Evolutionary conservation across 192 early-diverging fungal genomes (phyloP).

Genomic region (Geranomyces michiganensis): DNA sequence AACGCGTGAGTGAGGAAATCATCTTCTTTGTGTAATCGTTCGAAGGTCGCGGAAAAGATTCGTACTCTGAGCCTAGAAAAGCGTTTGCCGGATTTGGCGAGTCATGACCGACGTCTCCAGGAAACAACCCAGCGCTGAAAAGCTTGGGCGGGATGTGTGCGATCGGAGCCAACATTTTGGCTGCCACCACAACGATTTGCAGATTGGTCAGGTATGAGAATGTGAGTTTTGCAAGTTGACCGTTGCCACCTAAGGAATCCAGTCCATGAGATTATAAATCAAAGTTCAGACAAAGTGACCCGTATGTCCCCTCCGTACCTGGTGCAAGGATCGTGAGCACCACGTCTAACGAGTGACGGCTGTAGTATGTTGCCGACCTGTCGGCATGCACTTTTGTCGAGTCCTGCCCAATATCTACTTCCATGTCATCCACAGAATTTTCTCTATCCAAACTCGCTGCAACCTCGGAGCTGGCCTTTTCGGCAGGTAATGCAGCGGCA

Average conservation of each 20-base stretch:
- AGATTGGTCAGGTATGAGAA: constrained; percentile 33
- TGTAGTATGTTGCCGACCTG: constrained; percentile 18
- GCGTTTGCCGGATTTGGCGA: constrained; percentile 34
- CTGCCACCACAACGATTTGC: constrained; percentile 34
- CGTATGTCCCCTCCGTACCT: background rate
- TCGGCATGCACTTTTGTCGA: constrained; percentile 16
- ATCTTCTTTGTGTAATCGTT: too few relatives aligned
- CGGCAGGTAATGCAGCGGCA: background rate
- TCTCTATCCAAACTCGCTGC: background rate
- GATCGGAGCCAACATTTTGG: constrained; percentile 4
- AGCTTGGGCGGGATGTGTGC: constrained; percentile 16
- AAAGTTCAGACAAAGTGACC: background rate
- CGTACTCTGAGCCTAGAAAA: constrained; percentile 8
- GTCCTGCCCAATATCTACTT: constrained; percentile 23
- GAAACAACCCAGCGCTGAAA: constrained; percentile 9
- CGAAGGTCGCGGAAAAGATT: background rate
- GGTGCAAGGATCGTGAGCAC: constrained; percentile 3
- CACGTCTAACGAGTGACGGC: constrained; percentile 13
- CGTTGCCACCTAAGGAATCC: background rate
- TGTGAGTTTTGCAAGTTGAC: background rate
- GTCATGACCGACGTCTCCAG: constrained; percentile 14
- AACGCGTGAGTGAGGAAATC: background rate
- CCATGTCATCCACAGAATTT: constrained; percentile 20
- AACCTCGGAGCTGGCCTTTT: background rate
- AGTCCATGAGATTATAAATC: background rate